These are phyloP conservation scores for Carex sylvatica DNA, from an alignment of 202 grass and related monocot species.

Conservation along the genomic window DNA sequence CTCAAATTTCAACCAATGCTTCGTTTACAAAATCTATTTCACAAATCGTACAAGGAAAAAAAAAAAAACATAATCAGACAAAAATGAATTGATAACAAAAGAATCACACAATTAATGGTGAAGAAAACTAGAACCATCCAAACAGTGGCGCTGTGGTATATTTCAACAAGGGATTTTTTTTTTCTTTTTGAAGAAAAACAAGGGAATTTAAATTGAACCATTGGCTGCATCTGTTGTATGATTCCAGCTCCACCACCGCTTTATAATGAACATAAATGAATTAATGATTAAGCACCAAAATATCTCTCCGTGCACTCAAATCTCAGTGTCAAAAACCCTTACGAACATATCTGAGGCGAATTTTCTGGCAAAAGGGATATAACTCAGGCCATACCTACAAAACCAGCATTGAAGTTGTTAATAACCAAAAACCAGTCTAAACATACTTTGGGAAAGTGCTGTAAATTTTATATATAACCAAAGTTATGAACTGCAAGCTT, in stretches of 20 bases:
- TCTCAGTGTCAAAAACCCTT: constrained; percentile 76
- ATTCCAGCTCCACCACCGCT: neutral
- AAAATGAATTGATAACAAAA: constrained; percentile 9
- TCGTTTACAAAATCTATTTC: constrained; percentile 2
- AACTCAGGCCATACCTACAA: constrained; percentile 90
- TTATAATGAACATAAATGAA: neutral
- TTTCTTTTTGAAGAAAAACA: neutral
- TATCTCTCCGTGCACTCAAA: constrained; percentile 36
- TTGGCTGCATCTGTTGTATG: neutral
- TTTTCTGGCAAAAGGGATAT: constrained; percentile 75
- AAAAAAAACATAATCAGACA: neutral
- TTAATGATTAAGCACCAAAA: neutral
- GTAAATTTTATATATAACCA: neutral
- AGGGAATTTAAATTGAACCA: neutral
- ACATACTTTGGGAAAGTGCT: neutral
- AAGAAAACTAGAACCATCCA: neutral
- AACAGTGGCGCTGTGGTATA: neutral
- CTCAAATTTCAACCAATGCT: neutral
- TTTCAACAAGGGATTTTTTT: neutral
- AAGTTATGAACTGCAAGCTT: constrained; percentile 21
- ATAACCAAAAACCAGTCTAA: neutral
- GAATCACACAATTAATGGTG: neutral
- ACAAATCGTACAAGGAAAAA: neutral
- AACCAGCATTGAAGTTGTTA: constrained; percentile 2
- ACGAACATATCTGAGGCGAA: constrained; percentile 79